A percentile compares a stretch with the other conserved stretches of the same genome.
These are phyloP conservation scores for Sequoiadendron giganteum DNA, from an alignment of 75 land plant genomes.

Conservation along the genomic window DNA sequence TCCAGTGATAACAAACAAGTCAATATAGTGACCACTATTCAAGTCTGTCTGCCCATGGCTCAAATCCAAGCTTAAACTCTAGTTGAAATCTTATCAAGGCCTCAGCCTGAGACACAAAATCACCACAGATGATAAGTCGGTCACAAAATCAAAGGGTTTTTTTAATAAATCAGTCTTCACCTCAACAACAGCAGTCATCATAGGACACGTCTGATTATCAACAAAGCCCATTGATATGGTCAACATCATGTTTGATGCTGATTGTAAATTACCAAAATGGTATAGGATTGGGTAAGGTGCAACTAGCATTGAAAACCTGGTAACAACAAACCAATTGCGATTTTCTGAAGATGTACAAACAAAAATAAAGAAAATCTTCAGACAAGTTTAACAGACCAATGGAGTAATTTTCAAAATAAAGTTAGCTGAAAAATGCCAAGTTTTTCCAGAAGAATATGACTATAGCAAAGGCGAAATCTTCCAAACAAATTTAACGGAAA, in stretches of 20 bases:
- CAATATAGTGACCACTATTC: background rate
- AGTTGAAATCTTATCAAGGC: background rate
- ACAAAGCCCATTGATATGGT: background rate
- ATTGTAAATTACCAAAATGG: background rate
- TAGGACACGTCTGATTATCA: background rate
- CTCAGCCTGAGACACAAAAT: background rate
- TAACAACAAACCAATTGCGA: background rate
- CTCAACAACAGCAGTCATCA: too few species aligned
- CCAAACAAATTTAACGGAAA: background rate
- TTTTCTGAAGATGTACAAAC: background rate
- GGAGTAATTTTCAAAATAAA: background rate
- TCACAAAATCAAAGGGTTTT: too few species aligned
- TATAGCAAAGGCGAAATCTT: too few species aligned
- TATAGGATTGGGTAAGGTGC: background rate
- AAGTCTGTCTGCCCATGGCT: background rate
- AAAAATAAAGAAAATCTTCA: background rate
- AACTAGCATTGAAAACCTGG: background rate
- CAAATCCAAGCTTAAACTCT: background rate
- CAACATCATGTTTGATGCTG: background rate
- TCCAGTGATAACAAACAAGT: background rate
- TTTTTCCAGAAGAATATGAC: background rate
- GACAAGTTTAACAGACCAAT: background rate
- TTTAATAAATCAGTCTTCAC: too few species aligned
- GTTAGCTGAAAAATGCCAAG: background rate
- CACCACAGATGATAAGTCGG: background rate